Evolutionary conservation across 75 land plant species (phyloP).

Genomic region (Pseudotsuga menziesii): DNA sequence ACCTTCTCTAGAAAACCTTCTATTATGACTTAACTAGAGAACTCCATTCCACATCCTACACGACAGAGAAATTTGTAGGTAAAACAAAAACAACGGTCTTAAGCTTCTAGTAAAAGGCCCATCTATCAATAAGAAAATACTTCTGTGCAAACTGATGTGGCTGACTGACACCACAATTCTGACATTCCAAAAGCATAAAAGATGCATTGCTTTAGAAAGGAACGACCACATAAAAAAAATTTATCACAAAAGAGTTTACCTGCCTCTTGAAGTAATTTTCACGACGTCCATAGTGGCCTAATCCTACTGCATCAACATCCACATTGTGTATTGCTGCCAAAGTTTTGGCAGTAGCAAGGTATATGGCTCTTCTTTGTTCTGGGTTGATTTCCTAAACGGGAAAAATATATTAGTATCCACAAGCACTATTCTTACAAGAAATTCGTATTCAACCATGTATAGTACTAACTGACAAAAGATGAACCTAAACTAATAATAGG

Average conservation of each 20-base stretch:
- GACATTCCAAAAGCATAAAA: neutral
- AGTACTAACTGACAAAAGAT: too few relatives aligned
- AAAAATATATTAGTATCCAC: constrained; percentile 6
- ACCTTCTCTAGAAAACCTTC: too few relatives aligned
- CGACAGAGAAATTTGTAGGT: too few relatives aligned
- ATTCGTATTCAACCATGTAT: neutral
- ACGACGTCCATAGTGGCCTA: constrained; percentile 65
- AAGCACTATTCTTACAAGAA: neutral
- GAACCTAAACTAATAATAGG: too few relatives aligned
- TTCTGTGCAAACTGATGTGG: neutral
- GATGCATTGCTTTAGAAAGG: neutral
- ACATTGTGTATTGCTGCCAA: constrained; percentile 75
- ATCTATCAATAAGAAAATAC: neutral
- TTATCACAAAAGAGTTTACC: constrained; percentile 26
- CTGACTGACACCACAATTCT: neutral
- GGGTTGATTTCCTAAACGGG: constrained; percentile 40
- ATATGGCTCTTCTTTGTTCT: constrained; percentile 63
- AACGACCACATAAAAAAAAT: neutral
- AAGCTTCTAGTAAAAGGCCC: neutral
- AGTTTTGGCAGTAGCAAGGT: constrained; percentile 61
- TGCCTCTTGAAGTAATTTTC: constrained; percentile 91
- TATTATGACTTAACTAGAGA: too few relatives aligned
- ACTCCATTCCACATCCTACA: too few relatives aligned
- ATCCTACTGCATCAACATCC: constrained; percentile 76
- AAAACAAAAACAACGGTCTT: neutral